phyloP scores from a whole-genome alignment of 129 eudicot species.

The Smallanthus sonchifolius region DNA sequence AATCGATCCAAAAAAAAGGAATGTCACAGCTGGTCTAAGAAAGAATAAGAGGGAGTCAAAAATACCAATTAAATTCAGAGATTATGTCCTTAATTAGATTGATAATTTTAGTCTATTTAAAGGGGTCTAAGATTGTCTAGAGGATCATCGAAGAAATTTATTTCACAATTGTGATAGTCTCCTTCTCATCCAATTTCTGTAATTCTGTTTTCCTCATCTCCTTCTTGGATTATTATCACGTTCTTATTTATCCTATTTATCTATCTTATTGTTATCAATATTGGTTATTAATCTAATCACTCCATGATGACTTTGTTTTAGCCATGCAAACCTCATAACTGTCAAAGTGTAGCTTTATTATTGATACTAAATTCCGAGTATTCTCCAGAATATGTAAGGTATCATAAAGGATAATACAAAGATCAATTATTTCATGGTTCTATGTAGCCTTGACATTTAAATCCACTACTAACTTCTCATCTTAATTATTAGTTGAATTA shows the following conservation, averaged over 20 bases:
- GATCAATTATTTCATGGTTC: too few species aligned
- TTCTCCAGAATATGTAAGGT: too few species aligned
- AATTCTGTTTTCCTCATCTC: neutral
- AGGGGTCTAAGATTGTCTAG: neutral
- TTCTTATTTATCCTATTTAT: too few species aligned
- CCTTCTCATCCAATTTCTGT: neutral
- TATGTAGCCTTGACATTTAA: too few species aligned
- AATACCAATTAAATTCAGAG: neutral
- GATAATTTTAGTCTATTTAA: neutral
- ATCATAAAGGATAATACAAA: too few species aligned
- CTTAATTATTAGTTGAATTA: too few species aligned
- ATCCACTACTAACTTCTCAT: too few species aligned
- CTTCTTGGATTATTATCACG: neutral
- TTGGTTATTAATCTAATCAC: neutral
- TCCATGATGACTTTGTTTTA: too few species aligned
- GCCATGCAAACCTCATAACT: too few species aligned
- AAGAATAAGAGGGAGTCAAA: neutral
- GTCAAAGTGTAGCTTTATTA: too few species aligned
- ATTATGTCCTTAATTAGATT: neutral
- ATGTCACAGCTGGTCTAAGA: neutral
- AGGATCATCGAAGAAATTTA: neutral
- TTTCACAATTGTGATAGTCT: neutral
- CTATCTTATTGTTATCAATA: neutral
- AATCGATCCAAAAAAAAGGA: neutral
- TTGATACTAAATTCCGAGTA: too few species aligned